A percentile compares a stretch with the other conserved stretches of the same genome.
Conservation (phyloP, 305 asterid species). For the Striga hermonthica region DNA sequence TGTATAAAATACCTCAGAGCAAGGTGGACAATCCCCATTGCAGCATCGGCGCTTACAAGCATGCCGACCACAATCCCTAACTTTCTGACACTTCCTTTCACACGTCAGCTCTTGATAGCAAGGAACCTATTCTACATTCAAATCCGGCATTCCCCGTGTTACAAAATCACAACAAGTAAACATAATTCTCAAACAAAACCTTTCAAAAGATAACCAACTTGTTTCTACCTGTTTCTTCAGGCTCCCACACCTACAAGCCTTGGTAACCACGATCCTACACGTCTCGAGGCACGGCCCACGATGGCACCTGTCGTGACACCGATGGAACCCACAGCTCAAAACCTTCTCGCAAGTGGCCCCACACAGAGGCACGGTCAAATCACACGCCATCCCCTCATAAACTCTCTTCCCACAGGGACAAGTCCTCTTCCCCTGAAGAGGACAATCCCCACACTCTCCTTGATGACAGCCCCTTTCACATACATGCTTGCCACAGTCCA, state of each 20-base stretch:
- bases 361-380: constrained; percentile 63
- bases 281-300: constrained; percentile 71
- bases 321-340: constrained; percentile 73
- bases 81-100: constrained; percentile 83
- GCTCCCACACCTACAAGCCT: constrained; percentile 95
- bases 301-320: constrained; percentile 94
- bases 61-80: constrained; percentile 85
- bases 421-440: constrained; percentile 76
- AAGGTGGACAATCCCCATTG: constrained; percentile 92
- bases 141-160: constrained; percentile 35
- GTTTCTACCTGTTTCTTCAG: constrained; percentile 69
- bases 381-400: constrained; percentile 84
- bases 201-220: constrained; percentile 26
- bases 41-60: constrained; percentile 94
- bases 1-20: constrained; percentile 63
- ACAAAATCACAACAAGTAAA: constrained; percentile 15
- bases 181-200: background rate
- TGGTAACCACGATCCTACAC: constrained; percentile 66
- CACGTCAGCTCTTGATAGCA: constrained; percentile 89
- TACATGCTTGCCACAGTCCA: constrained; percentile 70
- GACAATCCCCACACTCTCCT: constrained; percentile 81
- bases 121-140: constrained; percentile 77
- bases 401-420: constrained; percentile 89
- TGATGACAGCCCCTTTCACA: constrained; percentile 81
- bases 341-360: constrained; percentile 80